Base-by-base conservation (phyloP, 2,329 filamentous ascomycete genomes). In the Monilinia fructigena region DNA sequence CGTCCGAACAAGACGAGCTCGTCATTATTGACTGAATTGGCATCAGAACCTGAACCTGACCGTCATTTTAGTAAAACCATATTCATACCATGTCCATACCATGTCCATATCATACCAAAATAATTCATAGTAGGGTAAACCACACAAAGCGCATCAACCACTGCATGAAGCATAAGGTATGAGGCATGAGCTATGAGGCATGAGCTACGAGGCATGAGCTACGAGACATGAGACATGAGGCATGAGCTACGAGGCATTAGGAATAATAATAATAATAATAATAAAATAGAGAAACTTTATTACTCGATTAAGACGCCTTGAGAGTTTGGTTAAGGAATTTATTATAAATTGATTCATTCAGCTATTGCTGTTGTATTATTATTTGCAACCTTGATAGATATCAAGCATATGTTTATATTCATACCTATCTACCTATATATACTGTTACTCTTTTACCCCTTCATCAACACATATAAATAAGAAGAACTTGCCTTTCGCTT, bases 281-380 rank as follows among this genome's bases (percentile, higher is more conserved):
- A n/a, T n/a, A 47, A 47, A 12, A 47, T 26, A n/a, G 42, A 59
- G 45, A 59, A 59, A n/a, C 26, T 23, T 35, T 48, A 48, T 60
- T 35, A 48, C 56, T 48, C 56, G 48, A 60, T 60, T 23, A 28
- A 60, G 56, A 26, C 56, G 31, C 38, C 48, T 38, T 48, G 40
- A 14, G 47, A 23, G 20, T 23, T 50, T 50, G 56, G 48, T 48
- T 60, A 42, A 60, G 47, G n/a, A 20, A 60, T 48, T 60, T 35
- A 48, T 60, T 60, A 60, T 60, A 60, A 60, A 60, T 60, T 35
- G 56, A 60, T 60, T 60, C 56, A 23, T n/a, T n/a, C n/a, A n/a
- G 20, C 31, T 38, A 20, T 42, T 35, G 42, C 56, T 48, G 56
- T 28, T 26, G 35, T n/a, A 16, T n/a, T 31, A 40, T n/a, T 20